Evolutionary conservation across 2,329 filamentous ascomycete species (phyloP), one percentile per base, ranked within the genome.

Genomic region (Aureobasidium sp.): DNA sequence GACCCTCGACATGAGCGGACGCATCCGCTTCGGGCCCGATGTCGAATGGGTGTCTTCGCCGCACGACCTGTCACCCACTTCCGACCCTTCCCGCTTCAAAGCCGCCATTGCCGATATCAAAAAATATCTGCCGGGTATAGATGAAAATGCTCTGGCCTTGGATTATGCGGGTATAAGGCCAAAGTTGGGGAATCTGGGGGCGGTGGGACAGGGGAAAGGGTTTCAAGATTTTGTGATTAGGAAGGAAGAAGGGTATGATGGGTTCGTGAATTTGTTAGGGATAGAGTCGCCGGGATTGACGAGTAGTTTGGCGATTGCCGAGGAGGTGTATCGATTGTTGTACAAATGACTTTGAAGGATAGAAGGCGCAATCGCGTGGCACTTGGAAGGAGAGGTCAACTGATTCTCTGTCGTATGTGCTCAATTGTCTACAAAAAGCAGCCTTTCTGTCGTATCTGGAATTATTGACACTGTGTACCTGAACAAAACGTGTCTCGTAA

Each of bases 231-330:
- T 98, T 65, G 75, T 88, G 14, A 85, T 98, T 40, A 70, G 77
- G 56, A 80, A 79, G 61, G 90, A 95, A 69, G 79, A 88, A 1
- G 90, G 86, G 0, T 90, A 80, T 62, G 71, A 79, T 2, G 90
- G 88, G 6, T 96, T 91, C 78, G 78, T 97, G 7, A 96, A 96
- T 72, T 66, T 97, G 60, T 65, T 97, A 61, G 91, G 90, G 0
- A 96, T 96, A 61, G 91, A 97, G 74, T 95, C 88, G 68, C 91
- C 91, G 0, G 91, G 91, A 4, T 71, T 97, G 68, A 97, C 91
- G 41, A 93, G 88, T 67, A 82, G 79, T 61, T 71, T 97, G 71
- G 90, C 90, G 1, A 91, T 96, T 69, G 90, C 78, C 3, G 88
- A 95, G 64, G 79, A 80, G 74, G 90, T 95, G 8, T 71, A 80